Evolutionary conservation across 805 yeast species (phyloP).

Genomic region (Huiozyma sinensis): DNA sequence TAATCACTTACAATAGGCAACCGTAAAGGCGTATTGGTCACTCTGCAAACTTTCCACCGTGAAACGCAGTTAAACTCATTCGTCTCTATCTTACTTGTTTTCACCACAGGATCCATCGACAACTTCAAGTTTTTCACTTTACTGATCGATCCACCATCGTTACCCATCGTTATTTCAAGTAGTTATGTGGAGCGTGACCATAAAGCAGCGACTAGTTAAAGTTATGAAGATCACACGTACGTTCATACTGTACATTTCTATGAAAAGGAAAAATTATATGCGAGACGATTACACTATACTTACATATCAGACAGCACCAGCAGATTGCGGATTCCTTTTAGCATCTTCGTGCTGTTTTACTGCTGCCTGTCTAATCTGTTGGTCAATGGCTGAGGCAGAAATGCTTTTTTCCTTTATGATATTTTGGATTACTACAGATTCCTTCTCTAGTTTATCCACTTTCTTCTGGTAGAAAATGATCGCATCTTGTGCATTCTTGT

Average conservation of each 20-base stretch:
- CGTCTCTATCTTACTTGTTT: constrained; percentile 8
- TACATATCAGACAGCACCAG: not conserved
- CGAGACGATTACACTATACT: too few species aligned
- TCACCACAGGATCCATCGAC: constrained; percentile 18
- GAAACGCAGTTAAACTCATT: constrained; percentile 19
- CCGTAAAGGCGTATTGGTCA: constrained; percentile 34
- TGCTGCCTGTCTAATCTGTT: constrained; percentile 23
- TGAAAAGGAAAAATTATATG: too few species aligned
- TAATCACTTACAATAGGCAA: constrained; percentile 57
- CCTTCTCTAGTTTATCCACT: constrained; percentile 59
- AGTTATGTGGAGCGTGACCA: not conserved
- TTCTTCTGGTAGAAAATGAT: constrained; percentile 61
- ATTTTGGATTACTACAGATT: constrained; percentile 60
- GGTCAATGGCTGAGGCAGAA: constrained; percentile 24
- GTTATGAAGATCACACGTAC: too few species aligned
- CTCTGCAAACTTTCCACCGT: constrained; percentile 39
- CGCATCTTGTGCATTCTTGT: constrained; percentile 61
- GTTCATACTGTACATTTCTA: too few species aligned
- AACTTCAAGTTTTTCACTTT: constrained; percentile 37
- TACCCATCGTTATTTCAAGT: constrained; percentile 19
- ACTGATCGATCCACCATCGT: constrained; percentile 69
- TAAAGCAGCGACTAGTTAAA: too few species aligned
- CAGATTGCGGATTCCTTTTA: not conserved
- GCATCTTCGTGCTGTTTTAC: constrained; percentile 12
- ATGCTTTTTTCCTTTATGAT: constrained; percentile 69